These are phyloP conservation scores for Rhododendron molle DNA, from an alignment of 148 eudicot species.

Conservation along the genomic window DNA sequence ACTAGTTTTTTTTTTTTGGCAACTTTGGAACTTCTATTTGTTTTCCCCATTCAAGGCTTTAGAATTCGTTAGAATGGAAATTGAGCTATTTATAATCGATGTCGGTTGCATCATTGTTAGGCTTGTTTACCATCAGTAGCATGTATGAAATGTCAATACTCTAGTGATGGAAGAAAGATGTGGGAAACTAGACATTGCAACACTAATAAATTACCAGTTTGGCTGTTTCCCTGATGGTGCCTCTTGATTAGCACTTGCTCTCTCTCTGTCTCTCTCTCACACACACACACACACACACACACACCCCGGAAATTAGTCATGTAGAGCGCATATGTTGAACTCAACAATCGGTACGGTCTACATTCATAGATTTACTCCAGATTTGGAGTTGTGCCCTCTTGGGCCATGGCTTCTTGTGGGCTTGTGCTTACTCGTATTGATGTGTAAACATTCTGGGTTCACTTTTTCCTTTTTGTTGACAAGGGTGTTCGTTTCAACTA, in stretches of 20 bases:
- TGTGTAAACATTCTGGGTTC: neutral
- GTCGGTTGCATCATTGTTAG: neutral
- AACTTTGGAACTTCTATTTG: neutral
- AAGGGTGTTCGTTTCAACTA: neutral
- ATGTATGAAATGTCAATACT: neutral
- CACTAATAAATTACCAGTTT: neutral
- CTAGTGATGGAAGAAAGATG: neutral
- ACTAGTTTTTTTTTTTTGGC: neutral
- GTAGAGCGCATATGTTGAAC: neutral
- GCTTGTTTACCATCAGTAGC: neutral
- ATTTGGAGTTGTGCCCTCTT: neutral
- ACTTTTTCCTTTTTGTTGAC: neutral
- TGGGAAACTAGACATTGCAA: neutral
- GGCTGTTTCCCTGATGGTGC: neutral
- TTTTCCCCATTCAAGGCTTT: neutral
- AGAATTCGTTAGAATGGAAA: slow-evolving; percentile 2
- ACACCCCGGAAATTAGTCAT: neutral
- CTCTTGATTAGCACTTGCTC: neutral
- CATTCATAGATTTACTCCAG: neutral
- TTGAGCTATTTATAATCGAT: neutral
- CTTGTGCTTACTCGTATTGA: neutral
- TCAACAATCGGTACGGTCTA: neutral
- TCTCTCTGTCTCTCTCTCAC: neutral
- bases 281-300: neutral
- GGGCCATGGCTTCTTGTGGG: neutral